A percentile compares a stretch with the other conserved stretches of the same genome.
Evolutionary conservation across 2,329 filamentous ascomycete species (phyloP).

Genomic region (Fusarium euwallaceae): DNA sequence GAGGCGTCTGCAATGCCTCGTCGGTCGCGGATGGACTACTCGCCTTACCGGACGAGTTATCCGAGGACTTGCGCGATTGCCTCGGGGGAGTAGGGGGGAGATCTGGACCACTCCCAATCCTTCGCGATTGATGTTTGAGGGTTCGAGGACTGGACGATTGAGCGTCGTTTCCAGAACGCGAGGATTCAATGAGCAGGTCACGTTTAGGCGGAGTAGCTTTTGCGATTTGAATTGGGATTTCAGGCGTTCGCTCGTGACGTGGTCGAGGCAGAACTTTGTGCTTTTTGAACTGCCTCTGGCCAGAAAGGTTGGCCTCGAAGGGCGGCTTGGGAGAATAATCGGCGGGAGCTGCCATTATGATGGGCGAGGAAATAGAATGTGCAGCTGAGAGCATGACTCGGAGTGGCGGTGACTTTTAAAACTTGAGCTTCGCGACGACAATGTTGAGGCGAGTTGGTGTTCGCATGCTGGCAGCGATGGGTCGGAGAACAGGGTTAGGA

Average conservation of each 20-base stretch:
- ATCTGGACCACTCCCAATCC: conserved; percentile 61
- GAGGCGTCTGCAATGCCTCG: conserved; percentile 54
- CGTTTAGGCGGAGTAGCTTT: conserved; percentile 37
- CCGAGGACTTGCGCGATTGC: conserved; percentile 70
- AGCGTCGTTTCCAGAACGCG: conserved; percentile 44
- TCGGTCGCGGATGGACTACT: conserved; percentile 58
- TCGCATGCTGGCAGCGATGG: conserved; percentile 45
- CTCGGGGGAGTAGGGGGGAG: conserved; percentile 74
- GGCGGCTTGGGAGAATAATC: conserved; percentile 47
- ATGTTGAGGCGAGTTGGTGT: conserved; percentile 31
- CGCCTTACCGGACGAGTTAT: conserved; percentile 59
- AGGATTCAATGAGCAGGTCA: conserved; percentile 48
- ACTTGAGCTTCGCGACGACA: conserved; percentile 42
- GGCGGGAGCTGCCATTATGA: conserved; percentile 51
- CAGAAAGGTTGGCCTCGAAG: conserved; percentile 45
- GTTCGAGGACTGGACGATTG: conserved; percentile 56
- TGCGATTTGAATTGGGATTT: conserved; percentile 42
- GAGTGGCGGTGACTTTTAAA: conserved; percentile 19
- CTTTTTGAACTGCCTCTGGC: conserved; percentile 59
- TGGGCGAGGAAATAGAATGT: conserved; percentile 46
- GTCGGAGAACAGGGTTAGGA: conserved; percentile 31
- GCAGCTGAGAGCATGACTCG: conserved; percentile 48
- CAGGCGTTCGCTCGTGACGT: conserved; percentile 42
- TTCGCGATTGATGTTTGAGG: conserved; percentile 58
- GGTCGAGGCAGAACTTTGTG: conserved; percentile 60